Base-by-base conservation (phyloP, 805 yeast species). In the Barnettozyma vustinii region DNA sequence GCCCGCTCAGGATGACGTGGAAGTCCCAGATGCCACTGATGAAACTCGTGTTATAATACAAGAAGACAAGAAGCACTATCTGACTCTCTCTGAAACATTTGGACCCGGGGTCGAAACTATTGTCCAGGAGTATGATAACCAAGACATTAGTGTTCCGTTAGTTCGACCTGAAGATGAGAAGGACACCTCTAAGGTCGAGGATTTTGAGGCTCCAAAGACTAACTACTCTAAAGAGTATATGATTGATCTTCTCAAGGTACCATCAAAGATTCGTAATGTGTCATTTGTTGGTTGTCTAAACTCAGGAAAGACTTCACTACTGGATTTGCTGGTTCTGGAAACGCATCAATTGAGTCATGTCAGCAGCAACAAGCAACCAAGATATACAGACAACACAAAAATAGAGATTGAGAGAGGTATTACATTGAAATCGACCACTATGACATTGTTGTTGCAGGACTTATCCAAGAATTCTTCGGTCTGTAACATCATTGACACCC, bases 241-340 rank as follows among this genome's bases (percentile, higher is more conserved):
- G 72, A 56, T 72, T 19, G 69, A 74, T 5, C 56, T 79, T 43
- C 59, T 80, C 56, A 48, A 66, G 5, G 56, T 79, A 1, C 89
- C 96, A 0, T 80, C 79, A 13, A 80, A 84, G 55, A 73, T 83
- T 9, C 74, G 96, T 43, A 91, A 86, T 63, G 68, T 91, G 16
- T 85, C 91, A 0, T 56, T 94, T 1, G 79, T 83, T n/a, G 99
- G 99, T 0, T 79, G 81, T 40, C 62, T 86, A 1, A 87, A 87
- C 56, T 81, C 88, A 5, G 99, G 99, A 1, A 94, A 94, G 66
- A 87, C 98, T 0, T 73, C 88, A 0, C 66, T 91, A 1, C 55
- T 87, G 3, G 97, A 92, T 60, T 63, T 76, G 64, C 64, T 92
- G 21, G 79, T 89, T 0, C 54, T 69, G 3, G 81, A 84, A 48